Conservation (phyloP, 1,284 basidiomycete genomes). For the Rhodotorula sp. region DNA sequence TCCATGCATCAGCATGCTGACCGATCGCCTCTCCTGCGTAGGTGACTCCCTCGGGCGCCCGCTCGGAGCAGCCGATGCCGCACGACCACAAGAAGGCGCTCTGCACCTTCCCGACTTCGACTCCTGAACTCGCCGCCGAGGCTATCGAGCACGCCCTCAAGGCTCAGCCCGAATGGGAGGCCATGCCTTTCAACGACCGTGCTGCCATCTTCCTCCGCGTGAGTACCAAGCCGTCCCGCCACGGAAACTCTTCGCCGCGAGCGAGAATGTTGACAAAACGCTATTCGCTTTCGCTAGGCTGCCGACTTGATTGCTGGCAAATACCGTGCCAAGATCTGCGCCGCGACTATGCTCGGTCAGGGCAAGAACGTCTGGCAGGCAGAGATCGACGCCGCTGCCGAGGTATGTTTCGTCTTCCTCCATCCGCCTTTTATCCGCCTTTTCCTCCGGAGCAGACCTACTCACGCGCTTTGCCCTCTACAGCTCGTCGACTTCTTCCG, state of each 20-base stretch:
- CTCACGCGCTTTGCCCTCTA: not conserved
- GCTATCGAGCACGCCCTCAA: slow-evolving; percentile 87
- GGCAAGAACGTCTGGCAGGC: slow-evolving; percentile 99
- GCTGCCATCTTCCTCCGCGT: slow-evolving; percentile 94
- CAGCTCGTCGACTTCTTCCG: slow-evolving; percentile 91
- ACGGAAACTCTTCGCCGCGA: not conserved
- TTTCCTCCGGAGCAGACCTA: not conserved
- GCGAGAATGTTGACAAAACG: not conserved
- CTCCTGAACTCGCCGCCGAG: slow-evolving; percentile 66
- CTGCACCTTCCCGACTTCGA: slow-evolving; percentile 83
- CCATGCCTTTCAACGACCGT: slow-evolving; percentile 85
- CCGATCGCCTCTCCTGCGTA: slow-evolving; percentile 55
- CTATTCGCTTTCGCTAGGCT: slow-evolving; percentile 51
- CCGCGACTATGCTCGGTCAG: slow-evolving; percentile 96
- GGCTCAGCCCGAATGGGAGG: slow-evolving; percentile 86
- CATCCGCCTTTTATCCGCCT: not conserved
- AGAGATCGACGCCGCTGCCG: slow-evolving; percentile 97
- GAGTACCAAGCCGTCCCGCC: not conserved
- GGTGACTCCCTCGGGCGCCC: slow-evolving; percentile 49
- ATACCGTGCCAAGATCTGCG: slow-evolving; percentile 66
- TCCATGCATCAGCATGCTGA: not conserved
- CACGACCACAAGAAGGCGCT: slow-evolving; percentile 77
- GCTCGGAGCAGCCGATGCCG: slow-evolving; percentile 71
- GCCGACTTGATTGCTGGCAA: slow-evolving; percentile 91
- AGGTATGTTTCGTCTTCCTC: slow-evolving; percentile 58